phyloP scores from a whole-genome alignment of 768 basidiomycete species.

The Pisolithus albus region DNA sequence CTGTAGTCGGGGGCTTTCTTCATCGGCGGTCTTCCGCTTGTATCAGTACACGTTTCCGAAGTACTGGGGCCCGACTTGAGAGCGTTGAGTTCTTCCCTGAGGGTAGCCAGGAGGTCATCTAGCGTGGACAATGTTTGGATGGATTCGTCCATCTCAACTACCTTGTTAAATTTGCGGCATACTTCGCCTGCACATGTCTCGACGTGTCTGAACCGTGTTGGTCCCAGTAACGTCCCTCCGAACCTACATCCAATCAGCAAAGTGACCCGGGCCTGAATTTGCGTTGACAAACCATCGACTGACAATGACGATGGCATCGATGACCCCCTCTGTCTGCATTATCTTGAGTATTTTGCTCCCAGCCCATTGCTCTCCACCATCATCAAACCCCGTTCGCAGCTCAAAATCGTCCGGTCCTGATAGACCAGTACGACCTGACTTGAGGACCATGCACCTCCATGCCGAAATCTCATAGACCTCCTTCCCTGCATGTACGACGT shows the following conservation, averaged over 20 bases:
- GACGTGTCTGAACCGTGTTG: constrained; percentile 69
- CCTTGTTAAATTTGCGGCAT: constrained; percentile 57
- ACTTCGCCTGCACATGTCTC: constrained; percentile 71
- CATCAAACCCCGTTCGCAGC: constrained; percentile 52
- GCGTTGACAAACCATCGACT: constrained; percentile 56
- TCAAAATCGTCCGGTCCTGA: constrained; percentile 73
- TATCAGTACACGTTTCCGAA: background rate
- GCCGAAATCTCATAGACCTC: constrained; percentile 72
- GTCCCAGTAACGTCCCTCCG: constrained; percentile 75
- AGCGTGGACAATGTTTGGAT: constrained; percentile 50
- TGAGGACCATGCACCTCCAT: constrained; percentile 73
- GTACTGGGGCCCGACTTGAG: background rate
- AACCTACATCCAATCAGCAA: constrained; percentile 42
- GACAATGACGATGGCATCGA: constrained; percentile 77
- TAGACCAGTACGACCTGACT: constrained; percentile 57
- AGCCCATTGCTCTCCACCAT: constrained; percentile 75
- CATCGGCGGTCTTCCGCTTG: constrained; percentile 5
- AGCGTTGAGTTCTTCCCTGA: constrained; percentile 39
- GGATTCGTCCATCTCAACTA: constrained; percentile 62
- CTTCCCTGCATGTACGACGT: constrained; percentile 50
- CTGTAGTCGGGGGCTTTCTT: constrained; percentile 41
- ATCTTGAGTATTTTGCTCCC: constrained; percentile 55
- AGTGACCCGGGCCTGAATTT: constrained; percentile 1
- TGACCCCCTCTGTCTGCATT: constrained; percentile 61
- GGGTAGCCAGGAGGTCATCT: constrained; percentile 52